Base-by-base conservation (phyloP, 257 asterid genomes). In the Gentiana dahurica region DNA sequence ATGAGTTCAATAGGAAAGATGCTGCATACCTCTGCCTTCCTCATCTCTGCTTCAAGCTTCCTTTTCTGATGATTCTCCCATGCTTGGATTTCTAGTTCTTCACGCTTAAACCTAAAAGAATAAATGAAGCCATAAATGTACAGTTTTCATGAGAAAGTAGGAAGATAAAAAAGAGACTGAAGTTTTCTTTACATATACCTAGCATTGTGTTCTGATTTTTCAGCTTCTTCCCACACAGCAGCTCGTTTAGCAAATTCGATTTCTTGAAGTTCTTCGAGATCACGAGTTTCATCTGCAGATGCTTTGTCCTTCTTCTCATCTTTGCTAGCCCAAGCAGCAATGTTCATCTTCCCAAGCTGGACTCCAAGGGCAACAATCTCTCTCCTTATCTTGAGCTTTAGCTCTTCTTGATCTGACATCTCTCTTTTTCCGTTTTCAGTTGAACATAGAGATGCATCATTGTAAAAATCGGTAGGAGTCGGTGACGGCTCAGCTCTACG, bases 321-420 rank as follows among this genome's bases (percentile, higher is more conserved):
- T 63, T 88, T 88, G 68, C 97, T 85, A 6, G 99, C 99, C 99
- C 99, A 92, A 41, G 94, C 99, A 50, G 99, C 99, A 46, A 92
- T 92, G 49, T 81, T 92, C 95, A 81, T 83, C 78, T 88, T 92
- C 4, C 99, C 99, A 11, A 92, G 94, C 59, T 86, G 92, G 56
- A 88, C 86, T 45, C 99, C 99, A 1, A 92, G 80, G 36, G 94
- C 97, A 49, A 83, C 89, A 68, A 92, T 92, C 79, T 92, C 99
- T 79, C 79, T 74, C 67, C 95, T 70, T 13, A 95, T 82, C 70
- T 81, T 83, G 59, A 81, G 83, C 75, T 92, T 88, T 59, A 67
- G 52, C 63, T 91, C 98, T 41, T 41, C 46, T 69, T 83, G 80
- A 70, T 92, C 97, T 0, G 99, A 83, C 75, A 82, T 50, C 4